These are phyloP conservation scores for Extremus antarcticus DNA, from an alignment of 495 filamentous ascomycete species.

Conservation along the genomic window DNA sequence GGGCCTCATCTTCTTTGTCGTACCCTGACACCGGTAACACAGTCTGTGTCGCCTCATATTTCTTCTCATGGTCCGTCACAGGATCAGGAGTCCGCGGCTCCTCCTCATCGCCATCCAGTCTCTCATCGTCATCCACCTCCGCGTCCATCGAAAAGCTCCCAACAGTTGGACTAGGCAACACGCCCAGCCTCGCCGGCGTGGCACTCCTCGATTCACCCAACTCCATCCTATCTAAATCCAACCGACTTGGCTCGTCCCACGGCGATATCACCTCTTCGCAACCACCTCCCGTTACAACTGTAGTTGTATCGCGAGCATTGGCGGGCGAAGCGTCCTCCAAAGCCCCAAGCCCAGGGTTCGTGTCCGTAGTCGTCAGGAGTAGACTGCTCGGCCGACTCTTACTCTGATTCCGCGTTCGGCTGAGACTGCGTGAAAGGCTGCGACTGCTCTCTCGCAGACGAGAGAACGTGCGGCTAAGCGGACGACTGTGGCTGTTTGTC, in stretches of 20 bases:
- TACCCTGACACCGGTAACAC: too few species aligned
- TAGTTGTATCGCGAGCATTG: too few species aligned
- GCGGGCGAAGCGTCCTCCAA: too few species aligned
- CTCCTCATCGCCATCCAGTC: neutral
- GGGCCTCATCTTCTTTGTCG: too few species aligned
- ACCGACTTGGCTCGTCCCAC: neutral
- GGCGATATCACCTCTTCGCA: neutral
- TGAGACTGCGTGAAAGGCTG: neutral
- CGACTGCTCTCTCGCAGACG: neutral
- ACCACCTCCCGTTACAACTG: neutral
- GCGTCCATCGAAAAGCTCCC: neutral
- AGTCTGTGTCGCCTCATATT: too few species aligned
- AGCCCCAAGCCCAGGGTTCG: too few species aligned
- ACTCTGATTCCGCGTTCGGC: neutral
- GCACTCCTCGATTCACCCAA: neutral
- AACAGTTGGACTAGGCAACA: constrained; percentile 3
- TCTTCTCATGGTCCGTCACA: too few species aligned
- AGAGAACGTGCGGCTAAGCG: neutral
- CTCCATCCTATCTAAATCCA: neutral
- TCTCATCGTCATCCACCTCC: neutral
- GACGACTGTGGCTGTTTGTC: too few species aligned
- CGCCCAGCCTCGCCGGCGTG: neutral
- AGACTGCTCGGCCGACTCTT: neutral
- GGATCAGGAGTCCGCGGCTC: neutral
- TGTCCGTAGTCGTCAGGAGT: too few species aligned